phyloP scores from a whole-genome alignment of 345 rosid genomes.

The Eucalyptus pumila region DNA sequence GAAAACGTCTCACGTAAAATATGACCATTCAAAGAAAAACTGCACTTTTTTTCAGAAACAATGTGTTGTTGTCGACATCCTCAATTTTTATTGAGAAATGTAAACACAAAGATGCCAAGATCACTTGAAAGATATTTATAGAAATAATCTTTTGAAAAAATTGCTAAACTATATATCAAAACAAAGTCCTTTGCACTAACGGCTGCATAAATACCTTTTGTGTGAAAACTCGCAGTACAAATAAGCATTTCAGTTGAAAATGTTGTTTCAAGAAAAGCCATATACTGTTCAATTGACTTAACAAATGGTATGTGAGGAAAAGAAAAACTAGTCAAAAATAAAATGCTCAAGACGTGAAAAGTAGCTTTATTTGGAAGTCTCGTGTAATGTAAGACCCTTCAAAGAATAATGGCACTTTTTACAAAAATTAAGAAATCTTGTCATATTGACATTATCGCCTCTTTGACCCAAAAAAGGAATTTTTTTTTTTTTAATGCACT shows the following conservation, averaged over 20 bases:
- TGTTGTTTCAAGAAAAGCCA: neutral
- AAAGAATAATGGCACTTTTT: neutral
- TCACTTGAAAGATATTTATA: neutral
- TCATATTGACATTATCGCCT: neutral
- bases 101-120: neutral
- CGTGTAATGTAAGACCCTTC: neutral
- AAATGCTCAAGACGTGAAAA: neutral
- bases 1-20: neutral
- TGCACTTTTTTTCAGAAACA: neutral
- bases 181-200: neutral
- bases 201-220: neutral
- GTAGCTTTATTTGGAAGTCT: neutral
- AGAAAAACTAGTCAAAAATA: neutral
- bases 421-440: neutral
- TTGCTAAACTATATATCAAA: neutral
- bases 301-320: neutral
- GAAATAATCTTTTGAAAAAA: neutral
- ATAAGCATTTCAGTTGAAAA: neutral
- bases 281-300: neutral
- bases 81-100: neutral
- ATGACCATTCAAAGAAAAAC: neutral
- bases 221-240: neutral
- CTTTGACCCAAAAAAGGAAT: neutral
- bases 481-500: neutral
- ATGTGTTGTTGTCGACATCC: neutral